These are phyloP conservation scores for Ceratocystis harringtonii DNA, from an alignment of 2,329 filamentous ascomycete genomes.

Conservation along the genomic window DNA sequence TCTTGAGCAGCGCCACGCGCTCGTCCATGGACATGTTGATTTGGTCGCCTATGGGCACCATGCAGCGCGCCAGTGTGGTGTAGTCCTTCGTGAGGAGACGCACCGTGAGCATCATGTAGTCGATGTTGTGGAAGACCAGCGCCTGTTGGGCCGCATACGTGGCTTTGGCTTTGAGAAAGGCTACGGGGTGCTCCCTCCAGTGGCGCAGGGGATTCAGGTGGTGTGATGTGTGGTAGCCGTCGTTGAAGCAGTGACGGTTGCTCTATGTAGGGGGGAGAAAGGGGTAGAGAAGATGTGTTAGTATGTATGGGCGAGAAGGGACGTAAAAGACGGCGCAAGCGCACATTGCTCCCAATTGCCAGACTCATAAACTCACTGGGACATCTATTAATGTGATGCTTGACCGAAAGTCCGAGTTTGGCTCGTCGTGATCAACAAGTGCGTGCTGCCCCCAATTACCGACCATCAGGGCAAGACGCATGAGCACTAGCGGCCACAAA, in stretches of 20 bases:
- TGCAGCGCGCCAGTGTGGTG: slow-evolving; percentile 47
- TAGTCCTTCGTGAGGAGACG: slow-evolving; percentile 58
- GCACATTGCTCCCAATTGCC: too few species aligned
- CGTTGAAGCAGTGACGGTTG: slow-evolving; percentile 71
- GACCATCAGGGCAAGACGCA: slow-evolving; percentile 61
- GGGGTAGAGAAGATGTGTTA: slow-evolving; percentile 10
- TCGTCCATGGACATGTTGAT: slow-evolving; percentile 50
- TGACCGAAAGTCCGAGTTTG: slow-evolving; percentile 62
- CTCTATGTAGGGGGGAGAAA: slow-evolving; percentile 36
- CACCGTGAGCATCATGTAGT: slow-evolving; percentile 63
- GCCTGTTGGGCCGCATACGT: slow-evolving; percentile 52
- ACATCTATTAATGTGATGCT: slow-evolving; percentile 71
- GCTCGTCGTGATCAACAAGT: slow-evolving; percentile 59
- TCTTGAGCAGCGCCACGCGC: slow-evolving; percentile 45
- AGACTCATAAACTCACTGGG: slow-evolving; percentile 37
- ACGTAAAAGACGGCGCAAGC: background rate
- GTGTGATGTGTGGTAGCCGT: slow-evolving; percentile 70
- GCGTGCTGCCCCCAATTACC: slow-evolving; percentile 79
- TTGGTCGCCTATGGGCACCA: slow-evolving; percentile 63
- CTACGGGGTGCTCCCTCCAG: slow-evolving; percentile 65
- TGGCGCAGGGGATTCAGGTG: slow-evolving; percentile 65
- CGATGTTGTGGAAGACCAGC: slow-evolving; percentile 66
- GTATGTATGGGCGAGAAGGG: background rate
- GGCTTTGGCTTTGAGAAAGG: slow-evolving; percentile 55
- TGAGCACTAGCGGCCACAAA: slow-evolving; percentile 47